Evolutionary conservation across 768 basidiomycete species (phyloP).

Genomic region (Mycena rosella): DNA sequence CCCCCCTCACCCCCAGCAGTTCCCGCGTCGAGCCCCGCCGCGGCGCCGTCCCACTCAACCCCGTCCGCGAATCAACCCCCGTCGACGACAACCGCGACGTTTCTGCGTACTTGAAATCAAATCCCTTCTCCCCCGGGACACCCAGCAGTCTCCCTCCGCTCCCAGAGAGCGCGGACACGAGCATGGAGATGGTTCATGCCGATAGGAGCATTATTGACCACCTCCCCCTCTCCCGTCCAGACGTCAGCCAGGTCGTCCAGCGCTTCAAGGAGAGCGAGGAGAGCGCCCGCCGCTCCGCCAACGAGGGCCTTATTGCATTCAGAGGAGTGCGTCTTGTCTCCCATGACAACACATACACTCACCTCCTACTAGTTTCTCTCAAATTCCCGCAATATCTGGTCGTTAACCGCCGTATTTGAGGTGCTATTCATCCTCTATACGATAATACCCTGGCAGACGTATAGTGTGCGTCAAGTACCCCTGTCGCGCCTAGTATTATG

Average conservation of each 20-base stretch:
- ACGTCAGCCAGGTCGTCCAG: conserved; percentile 48
- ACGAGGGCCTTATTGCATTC: conserved; percentile 51
- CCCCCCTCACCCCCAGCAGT: conserved; percentile 35
- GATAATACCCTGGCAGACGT: conserved; percentile 66
- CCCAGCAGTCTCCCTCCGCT: conserved; percentile 57
- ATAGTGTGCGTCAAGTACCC: conserved; percentile 51
- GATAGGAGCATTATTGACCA: conserved; percentile 55
- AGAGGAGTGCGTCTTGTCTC: conserved; percentile 44
- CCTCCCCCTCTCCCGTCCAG: conserved; percentile 46
- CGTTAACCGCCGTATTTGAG: conserved; percentile 66
- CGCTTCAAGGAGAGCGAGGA: conserved; percentile 51
- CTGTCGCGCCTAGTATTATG: not conserved
- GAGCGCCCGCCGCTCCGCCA: conserved; percentile 48
- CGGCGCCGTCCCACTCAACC: conserved; percentile 38
- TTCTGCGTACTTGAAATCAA: conserved; percentile 63
- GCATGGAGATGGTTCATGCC: conserved; percentile 37
- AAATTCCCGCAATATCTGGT: conserved; percentile 73
- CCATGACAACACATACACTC: conserved; percentile 18
- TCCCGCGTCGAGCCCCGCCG: conserved; percentile 46
- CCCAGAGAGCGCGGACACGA: conserved; percentile 50
- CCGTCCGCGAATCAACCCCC: conserved; percentile 63
- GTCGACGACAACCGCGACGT: conserved; percentile 65
- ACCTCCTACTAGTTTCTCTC: conserved; percentile 65
- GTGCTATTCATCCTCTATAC: conserved; percentile 63
- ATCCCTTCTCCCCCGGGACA: conserved; percentile 57